Percentiles rank a stretch among this genome's conserved stretches.
phyloP scores from a whole-genome alignment of 75 land plant genomes.

The Pseudotsuga menziesii region DNA sequence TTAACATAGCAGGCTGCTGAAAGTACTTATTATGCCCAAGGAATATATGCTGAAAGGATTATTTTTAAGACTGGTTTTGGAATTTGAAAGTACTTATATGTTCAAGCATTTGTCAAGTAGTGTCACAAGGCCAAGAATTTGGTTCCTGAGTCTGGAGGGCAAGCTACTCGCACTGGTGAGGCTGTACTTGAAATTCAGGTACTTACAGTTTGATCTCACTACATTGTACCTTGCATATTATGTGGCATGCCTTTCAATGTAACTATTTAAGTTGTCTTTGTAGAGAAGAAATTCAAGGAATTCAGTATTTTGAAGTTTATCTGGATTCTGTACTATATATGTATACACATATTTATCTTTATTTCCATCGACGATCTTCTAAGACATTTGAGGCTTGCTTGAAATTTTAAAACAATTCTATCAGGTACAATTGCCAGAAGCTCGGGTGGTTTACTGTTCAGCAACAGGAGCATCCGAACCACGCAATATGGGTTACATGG shows the following conservation, averaged over 20 bases:
- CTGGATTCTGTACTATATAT: not conserved
- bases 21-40: too few species aligned
- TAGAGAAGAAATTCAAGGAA: not conserved
- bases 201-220: not conserved
- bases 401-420: not conserved
- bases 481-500: constrained; percentile 97
- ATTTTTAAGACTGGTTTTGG: not conserved
- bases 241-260: not conserved
- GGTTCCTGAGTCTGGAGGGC: constrained; percentile 88
- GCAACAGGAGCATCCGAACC: constrained; percentile 99
- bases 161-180: constrained; percentile 94
- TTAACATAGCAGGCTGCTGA: not conserved
- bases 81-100: not conserved
- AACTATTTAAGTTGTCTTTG: not conserved
- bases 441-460: constrained; percentile 94
- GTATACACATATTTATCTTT: not conserved
- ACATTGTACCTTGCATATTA: not conserved
- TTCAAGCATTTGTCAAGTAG: constrained; percentile 31
- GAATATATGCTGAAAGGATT: too few species aligned
- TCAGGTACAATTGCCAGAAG: constrained; percentile 77
- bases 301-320: not conserved
- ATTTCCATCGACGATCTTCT: not conserved
- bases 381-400: not conserved
- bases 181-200: constrained; percentile 97
- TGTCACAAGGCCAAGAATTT: constrained; percentile 98